phyloP scores from a whole-genome alignment of 2,329 filamentous ascomycete genomes.

The Davidsoniella neocaledoniae region DNA sequence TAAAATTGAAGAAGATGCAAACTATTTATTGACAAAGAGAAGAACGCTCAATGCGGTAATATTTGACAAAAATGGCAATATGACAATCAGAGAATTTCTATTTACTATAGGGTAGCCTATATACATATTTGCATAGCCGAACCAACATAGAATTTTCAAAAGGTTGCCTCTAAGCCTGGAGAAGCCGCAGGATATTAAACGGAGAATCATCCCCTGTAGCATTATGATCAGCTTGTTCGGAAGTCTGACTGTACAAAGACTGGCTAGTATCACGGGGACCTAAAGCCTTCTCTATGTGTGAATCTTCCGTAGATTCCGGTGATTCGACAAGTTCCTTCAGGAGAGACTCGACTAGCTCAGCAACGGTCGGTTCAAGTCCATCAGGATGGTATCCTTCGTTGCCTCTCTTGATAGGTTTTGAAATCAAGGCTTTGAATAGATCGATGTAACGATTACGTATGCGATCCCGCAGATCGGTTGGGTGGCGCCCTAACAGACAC shows the following conservation, averaged over 20 bases:
- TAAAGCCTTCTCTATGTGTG: too few species aligned
- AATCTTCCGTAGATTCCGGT: constrained; percentile 9
- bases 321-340: constrained; percentile 21
- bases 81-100: too few species aligned
- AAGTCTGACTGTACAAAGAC: too few species aligned
- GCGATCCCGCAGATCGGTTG: constrained; percentile 46
- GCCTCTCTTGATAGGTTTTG: constrained; percentile 4
- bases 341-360: constrained; percentile 31
- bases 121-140: not conserved
- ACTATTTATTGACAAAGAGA: too few species aligned
- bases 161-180: not conserved
- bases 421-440: constrained; percentile 18
- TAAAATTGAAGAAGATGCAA: not conserved
- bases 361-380: constrained; percentile 34
- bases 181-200: not conserved
- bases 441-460: constrained; percentile 47
- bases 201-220: not conserved
- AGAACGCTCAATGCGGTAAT: too few species aligned
- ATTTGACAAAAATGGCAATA: too few species aligned
- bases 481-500: constrained; percentile 36
- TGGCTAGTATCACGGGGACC: too few species aligned
- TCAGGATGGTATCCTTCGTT: constrained; percentile 22
- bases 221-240: too few species aligned
- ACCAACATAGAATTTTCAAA: too few species aligned
- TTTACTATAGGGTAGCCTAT: too few species aligned